Evolutionary conservation across 495 filamentous ascomycete genomes (phyloP).

Genomic region (Podospora sp.): DNA sequence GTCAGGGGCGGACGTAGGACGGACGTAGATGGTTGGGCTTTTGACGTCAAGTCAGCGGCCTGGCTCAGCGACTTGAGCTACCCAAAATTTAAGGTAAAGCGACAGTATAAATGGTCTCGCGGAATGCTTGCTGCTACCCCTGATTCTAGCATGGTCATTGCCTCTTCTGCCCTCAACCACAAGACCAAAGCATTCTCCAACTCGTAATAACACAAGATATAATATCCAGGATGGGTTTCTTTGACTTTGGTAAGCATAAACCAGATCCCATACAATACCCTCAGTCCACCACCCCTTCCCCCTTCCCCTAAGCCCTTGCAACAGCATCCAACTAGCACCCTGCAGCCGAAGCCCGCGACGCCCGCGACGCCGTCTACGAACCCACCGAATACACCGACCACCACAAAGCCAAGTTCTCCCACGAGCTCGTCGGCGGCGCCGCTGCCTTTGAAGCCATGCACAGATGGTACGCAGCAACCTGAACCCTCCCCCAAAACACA

Average conservation of each 20-base stretch:
- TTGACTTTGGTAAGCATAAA: slow-evolving; percentile 43
- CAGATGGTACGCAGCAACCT: slow-evolving; percentile 53
- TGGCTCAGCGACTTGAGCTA: neutral
- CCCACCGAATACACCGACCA: slow-evolving; percentile 27
- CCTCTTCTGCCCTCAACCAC: no score
- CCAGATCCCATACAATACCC: neutral
- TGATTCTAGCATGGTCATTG: neutral
- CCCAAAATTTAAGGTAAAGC: neutral
- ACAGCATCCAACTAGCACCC: neutral
- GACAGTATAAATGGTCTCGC: neutral
- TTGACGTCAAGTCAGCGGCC: slow-evolving; percentile 8
- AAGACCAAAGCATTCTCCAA: neutral
- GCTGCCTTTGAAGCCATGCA: slow-evolving; percentile 82
- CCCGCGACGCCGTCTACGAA: slow-evolving; percentile 65
- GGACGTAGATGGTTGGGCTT: neutral
- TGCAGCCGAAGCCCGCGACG: slow-evolving; percentile 47
- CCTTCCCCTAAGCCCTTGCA: neutral
- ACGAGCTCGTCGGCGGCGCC: slow-evolving; percentile 74
- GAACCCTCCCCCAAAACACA: no score
- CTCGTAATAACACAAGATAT: neutral
- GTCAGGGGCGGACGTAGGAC: neutral
- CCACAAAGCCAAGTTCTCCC: slow-evolving; percentile 68
- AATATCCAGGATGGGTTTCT: slow-evolving; percentile 37
- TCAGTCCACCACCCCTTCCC: neutral
- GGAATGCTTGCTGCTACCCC: neutral